These are phyloP conservation scores for Canavalia ensiformis DNA, from an alignment of 306 rosid species.

Conservation along the genomic window DNA sequence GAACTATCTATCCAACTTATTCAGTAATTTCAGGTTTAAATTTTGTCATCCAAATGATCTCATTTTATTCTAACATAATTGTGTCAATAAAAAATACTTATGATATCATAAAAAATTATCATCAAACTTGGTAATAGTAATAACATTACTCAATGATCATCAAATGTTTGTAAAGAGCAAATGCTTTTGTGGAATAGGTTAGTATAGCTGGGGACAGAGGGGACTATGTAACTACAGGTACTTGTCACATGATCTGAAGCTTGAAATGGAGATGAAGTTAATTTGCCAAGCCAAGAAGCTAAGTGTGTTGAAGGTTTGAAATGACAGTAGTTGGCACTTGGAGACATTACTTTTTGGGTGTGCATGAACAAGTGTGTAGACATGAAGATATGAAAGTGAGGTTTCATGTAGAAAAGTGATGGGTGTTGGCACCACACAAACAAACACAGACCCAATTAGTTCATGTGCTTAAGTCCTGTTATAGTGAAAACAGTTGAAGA, in stretches of 20 bases:
- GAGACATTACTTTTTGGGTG: constrained; percentile 30
- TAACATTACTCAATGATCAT: not conserved
- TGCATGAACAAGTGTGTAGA: constrained; percentile 35
- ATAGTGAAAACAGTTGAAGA: constrained; percentile 50
- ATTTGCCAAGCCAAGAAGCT: constrained; percentile 49
- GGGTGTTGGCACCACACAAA: constrained; percentile 32
- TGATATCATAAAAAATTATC: no score
- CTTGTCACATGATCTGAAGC: constrained; percentile 53
- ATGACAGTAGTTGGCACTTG: constrained; percentile 45
- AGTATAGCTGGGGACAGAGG: constrained; percentile 17
- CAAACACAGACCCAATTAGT: constrained; percentile 24
- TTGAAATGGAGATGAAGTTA: constrained; percentile 50
- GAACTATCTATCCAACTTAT: no score
- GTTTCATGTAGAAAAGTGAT: constrained; percentile 30
- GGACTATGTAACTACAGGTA: constrained; percentile 27
- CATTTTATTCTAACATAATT: no score
- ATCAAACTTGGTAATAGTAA: no score
- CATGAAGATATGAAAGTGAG: constrained; percentile 40
- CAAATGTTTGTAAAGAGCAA: constrained; percentile 11
- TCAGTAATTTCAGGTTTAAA: no score
- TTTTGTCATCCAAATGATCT: no score
- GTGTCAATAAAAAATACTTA: no score
- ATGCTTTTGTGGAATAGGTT: not conserved
- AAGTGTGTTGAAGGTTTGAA: constrained; percentile 39
- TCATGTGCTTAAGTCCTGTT: constrained; percentile 56